These are phyloP conservation scores for Fusarium scirpi DNA, from an alignment of 2,329 filamentous ascomycete species.

Conservation along the genomic window DNA sequence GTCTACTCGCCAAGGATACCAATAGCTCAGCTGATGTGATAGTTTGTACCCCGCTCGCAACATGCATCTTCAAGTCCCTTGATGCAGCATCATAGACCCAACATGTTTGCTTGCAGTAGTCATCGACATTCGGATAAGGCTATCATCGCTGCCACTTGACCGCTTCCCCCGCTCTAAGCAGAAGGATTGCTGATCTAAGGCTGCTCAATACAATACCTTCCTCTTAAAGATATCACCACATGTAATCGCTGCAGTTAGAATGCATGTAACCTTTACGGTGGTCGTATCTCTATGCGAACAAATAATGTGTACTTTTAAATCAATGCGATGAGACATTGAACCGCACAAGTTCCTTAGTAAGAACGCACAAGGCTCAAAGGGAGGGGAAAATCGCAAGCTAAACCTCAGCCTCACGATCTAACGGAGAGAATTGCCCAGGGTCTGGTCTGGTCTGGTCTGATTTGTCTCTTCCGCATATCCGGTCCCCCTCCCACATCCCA, in stretches of 20 bases:
- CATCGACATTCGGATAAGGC: not conserved
- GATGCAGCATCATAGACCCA: conserved; percentile 18
- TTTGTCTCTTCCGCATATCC: not conserved
- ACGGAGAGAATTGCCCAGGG: not conserved
- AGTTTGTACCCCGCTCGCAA: conserved; percentile 26
- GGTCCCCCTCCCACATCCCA: not conserved
- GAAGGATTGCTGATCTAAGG: conserved; percentile 16
- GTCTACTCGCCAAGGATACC: not conserved
- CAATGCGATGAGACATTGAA: not conserved
- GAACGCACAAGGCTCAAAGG: not conserved
- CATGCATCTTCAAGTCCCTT: conserved; percentile 10
- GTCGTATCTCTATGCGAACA: not conserved
- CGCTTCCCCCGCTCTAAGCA: conserved; percentile 10
- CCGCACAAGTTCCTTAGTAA: conserved; percentile 8
- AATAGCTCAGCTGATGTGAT: conserved; percentile 28
- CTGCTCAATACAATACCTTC: conserved; percentile 18
- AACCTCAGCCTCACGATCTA: conserved; percentile 15
- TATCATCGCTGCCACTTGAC: not conserved
- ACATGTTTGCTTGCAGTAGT: conserved; percentile 5
- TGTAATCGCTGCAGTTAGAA: not conserved
- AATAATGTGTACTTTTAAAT: not conserved
- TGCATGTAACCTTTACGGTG: conserved; percentile 14
- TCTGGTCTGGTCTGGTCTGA: not conserved
- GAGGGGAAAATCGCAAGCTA: conserved; percentile 13
- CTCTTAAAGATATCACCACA: conserved; percentile 6